Percentiles rank a stretch among this genome's conserved stretches.
Evolutionary conservation across 768 basidiomycete genomes (phyloP).

Genomic region (Mycena metata): DNA sequence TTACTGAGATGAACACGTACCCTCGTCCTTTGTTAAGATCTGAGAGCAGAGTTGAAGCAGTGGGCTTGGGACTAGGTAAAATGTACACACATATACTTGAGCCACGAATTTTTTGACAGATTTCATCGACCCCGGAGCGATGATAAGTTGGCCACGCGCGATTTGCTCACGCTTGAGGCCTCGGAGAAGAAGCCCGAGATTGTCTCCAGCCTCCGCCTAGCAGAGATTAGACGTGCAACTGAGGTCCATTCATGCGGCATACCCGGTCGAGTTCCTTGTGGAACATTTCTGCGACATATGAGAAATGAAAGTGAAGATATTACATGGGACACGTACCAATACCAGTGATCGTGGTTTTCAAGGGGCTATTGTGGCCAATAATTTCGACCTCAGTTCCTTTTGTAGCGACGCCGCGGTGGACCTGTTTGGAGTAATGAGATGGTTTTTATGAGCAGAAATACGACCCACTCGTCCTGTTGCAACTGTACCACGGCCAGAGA

Average conservation of each 20-base stretch:
- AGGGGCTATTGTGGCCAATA: constrained; percentile 81
- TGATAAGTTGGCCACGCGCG: constrained; percentile 92
- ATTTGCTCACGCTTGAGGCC: constrained; percentile 98
- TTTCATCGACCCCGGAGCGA: constrained; percentile 91
- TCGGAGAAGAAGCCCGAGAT: constrained; percentile 97
- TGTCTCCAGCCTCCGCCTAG: constrained; percentile 97
- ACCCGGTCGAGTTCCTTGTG: constrained; percentile 98
- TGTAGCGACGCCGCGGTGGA: constrained; percentile 91
- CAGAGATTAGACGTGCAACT: constrained; percentile 3
- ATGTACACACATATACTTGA: constrained; percentile 79
- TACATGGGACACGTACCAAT: constrained; percentile 68
- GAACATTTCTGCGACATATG: constrained; percentile 88
- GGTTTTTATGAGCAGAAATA: not conserved
- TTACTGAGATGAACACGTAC: constrained; percentile 41
- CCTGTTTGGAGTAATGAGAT: constrained; percentile 56
- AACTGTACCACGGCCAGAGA: constrained; percentile 98
- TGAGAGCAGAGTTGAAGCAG: constrained; percentile 43
- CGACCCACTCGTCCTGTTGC: constrained; percentile 88
- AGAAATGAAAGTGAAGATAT: constrained; percentile 7
- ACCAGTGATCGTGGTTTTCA: constrained; percentile 96
- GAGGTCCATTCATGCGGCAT: constrained; percentile 39
- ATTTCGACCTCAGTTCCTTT: constrained; percentile 97
- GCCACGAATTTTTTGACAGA: constrained; percentile 96
- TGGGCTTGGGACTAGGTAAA: constrained; percentile 3
- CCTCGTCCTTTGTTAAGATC: constrained; percentile 92